Evolutionary conservation across 2,329 filamentous ascomycete genomes (phyloP).

Genomic region (Madurella fahalii): DNA sequence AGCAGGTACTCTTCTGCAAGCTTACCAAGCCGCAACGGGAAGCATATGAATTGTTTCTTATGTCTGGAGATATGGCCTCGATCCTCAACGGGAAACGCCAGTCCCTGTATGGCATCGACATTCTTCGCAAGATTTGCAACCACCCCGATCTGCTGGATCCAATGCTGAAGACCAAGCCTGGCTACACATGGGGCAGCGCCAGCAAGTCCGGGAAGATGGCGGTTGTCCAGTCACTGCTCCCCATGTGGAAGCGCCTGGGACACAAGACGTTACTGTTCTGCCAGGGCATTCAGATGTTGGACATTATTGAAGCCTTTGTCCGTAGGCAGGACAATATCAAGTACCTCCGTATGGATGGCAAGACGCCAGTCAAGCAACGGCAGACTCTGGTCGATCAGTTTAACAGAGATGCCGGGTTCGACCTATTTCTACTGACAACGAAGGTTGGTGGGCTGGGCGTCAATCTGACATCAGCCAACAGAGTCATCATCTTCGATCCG

Average conservation of each 20-base stretch:
- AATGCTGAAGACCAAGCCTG: slow-evolving; percentile 48
- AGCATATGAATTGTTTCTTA: slow-evolving; percentile 76
- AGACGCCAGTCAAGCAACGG: slow-evolving; percentile 81
- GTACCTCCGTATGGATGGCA: slow-evolving; percentile 89
- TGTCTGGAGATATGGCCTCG: slow-evolving; percentile 78
- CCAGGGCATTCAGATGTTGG: slow-evolving; percentile 90
- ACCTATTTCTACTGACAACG: slow-evolving; percentile 91
- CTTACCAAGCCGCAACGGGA: slow-evolving; percentile 74
- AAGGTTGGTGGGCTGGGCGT: slow-evolving; percentile 92
- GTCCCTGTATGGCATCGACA: slow-evolving; percentile 84
- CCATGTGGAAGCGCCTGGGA: slow-evolving; percentile 82
- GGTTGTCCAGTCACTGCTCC: slow-evolving; percentile 80
- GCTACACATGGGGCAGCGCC: slow-evolving; percentile 73
- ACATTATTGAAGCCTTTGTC: slow-evolving; percentile 85
- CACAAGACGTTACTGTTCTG: slow-evolving; percentile 93
- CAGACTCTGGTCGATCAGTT: slow-evolving; percentile 90
- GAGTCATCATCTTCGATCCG: slow-evolving; percentile 97
- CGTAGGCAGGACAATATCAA: slow-evolving; percentile 62
- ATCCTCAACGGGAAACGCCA: slow-evolving; percentile 73
- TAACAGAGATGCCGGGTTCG: slow-evolving; percentile 72
- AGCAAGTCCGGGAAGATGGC: slow-evolving; percentile 92
- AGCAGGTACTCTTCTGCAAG: slow-evolving; percentile 95
- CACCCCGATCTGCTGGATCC: slow-evolving; percentile 84
- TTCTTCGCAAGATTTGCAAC: slow-evolving; percentile 93
- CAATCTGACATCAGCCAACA: slow-evolving; percentile 89